Percentiles rank a stretch among this genome's conserved stretches.
These are phyloP conservation scores for Pulchroboletus neoregius DNA, from an alignment of 1,284 basidiomycete genomes.

Conservation along the genomic window DNA sequence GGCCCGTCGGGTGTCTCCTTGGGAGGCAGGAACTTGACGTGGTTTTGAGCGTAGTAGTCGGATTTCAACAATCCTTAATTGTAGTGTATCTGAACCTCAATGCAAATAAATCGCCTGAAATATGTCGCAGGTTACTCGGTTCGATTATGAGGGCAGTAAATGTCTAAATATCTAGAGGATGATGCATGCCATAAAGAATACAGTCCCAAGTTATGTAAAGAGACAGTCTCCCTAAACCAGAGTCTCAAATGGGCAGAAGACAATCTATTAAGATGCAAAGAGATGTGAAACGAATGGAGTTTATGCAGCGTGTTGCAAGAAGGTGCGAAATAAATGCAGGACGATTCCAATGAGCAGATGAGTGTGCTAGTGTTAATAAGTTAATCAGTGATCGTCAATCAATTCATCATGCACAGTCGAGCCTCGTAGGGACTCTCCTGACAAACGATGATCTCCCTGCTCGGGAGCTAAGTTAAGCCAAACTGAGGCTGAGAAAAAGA, in stretches of 20 bases:
- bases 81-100: constrained; percentile 27
- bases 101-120: too few species aligned
- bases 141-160: too few species aligned
- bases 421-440: constrained; percentile 6
- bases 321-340: not conserved
- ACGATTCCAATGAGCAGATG: constrained; percentile 4
- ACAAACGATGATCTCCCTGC: constrained; percentile 10
- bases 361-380: constrained; percentile 1
- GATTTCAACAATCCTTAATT: constrained; percentile 62
- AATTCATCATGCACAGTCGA: constrained; percentile 8
- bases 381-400: constrained; percentile 9
- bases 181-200: not conserved
- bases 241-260: not conserved
- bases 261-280: not conserved
- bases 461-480: not conserved
- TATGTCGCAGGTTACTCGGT: too few species aligned
- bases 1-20: constrained; percentile 39
- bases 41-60: constrained; percentile 40
- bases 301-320: not conserved
- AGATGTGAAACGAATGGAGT: constrained; percentile 1
- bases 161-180: too few species aligned
- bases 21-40: constrained; percentile 40
- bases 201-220: not conserved
- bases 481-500: not conserved
- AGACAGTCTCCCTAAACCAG: too few species aligned